phyloP scores from a whole-genome alignment of 208 protist species.

The Trypanosomatidae sp. region DNA sequence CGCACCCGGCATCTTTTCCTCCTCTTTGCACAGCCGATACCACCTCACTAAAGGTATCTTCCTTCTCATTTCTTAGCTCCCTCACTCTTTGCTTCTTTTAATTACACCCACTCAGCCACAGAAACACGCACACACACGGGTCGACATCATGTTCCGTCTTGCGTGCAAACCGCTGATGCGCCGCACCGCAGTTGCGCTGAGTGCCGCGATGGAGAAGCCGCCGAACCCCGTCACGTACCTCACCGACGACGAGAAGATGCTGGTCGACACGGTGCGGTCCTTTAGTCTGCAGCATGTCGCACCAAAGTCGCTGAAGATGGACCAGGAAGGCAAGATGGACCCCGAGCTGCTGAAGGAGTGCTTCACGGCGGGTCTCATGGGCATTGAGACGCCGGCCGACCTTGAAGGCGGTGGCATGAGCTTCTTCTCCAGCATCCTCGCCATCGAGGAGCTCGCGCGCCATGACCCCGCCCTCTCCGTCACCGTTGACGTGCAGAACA shows the following conservation, averaged over 20 bases:
- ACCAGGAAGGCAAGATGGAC: slow-evolving; percentile 71
- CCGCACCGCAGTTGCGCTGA: slow-evolving; percentile 33
- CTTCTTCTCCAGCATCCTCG: slow-evolving; percentile 81
- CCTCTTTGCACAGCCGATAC: neutral
- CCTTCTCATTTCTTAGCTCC: too few relatives aligned
- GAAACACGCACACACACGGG: too few relatives aligned
- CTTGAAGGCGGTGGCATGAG: slow-evolving; percentile 68
- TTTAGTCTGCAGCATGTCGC: slow-evolving; percentile 67
- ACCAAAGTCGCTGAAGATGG: slow-evolving; percentile 77
- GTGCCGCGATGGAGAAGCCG: slow-evolving; percentile 6
- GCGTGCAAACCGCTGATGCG: slow-evolving; percentile 32
- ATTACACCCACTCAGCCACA: too few relatives aligned
- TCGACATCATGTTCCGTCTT: slow-evolving; percentile 38
- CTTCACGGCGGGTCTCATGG: slow-evolving; percentile 87
- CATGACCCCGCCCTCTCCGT: slow-evolving; percentile 87
- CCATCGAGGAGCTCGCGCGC: slow-evolving; percentile 88
- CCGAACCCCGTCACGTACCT: slow-evolving; percentile 42
- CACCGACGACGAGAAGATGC: slow-evolving; percentile 71
- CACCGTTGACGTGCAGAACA: slow-evolving; percentile 93
- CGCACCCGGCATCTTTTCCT: neutral
- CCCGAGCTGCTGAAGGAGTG: slow-evolving; percentile 56
- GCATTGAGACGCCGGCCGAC: slow-evolving; percentile 72
- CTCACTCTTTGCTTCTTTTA: neutral
- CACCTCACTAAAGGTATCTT: too few relatives aligned
- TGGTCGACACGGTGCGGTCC: slow-evolving; percentile 61